These are phyloP conservation scores for Annulohypoxylon nitens DNA, from an alignment of 495 filamentous ascomycete genomes.

Conservation along the genomic window DNA sequence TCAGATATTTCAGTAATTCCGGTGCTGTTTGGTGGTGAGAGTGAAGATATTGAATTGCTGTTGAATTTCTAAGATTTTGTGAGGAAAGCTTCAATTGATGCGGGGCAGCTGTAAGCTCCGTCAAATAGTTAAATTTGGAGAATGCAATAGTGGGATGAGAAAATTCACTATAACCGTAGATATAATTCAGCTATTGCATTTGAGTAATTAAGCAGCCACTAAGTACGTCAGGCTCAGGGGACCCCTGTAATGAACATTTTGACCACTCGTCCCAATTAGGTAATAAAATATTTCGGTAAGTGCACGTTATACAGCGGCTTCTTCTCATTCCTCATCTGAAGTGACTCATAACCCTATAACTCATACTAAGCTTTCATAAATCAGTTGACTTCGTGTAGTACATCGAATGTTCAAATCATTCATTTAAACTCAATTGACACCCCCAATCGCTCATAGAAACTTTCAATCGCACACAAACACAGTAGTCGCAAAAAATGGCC, in stretches of 20 bases:
- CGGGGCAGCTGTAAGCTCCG: slow-evolving; percentile 1
- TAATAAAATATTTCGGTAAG: slow-evolving; percentile 8
- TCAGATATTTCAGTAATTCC: neutral
- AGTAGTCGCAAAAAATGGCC: slow-evolving; percentile 3
- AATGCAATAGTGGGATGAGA: neutral
- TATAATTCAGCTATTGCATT: neutral
- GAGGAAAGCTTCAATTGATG: slow-evolving; percentile 5
- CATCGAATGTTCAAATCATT: neutral
- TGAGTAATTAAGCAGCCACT: neutral
- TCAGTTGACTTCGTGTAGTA: neutral
- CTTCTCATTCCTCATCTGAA: neutral
- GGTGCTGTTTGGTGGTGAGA: neutral
- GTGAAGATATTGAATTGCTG: neutral
- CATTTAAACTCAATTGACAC: neutral
- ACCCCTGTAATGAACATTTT: slow-evolving; percentile 8
- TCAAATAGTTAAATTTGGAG: neutral
- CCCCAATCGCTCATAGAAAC: neutral
- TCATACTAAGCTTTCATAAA: neutral
- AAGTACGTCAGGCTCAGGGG: slow-evolving; percentile 1
- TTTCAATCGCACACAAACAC: neutral
- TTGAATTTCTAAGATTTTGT: neutral
- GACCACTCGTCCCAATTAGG: slow-evolving; percentile 29
- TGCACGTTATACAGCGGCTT: neutral
- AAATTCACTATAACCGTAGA: neutral
- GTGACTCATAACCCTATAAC: neutral